Base-by-base conservation (phyloP, 192 early-diverging fungal genomes). In the Dispira simplex region DNA sequence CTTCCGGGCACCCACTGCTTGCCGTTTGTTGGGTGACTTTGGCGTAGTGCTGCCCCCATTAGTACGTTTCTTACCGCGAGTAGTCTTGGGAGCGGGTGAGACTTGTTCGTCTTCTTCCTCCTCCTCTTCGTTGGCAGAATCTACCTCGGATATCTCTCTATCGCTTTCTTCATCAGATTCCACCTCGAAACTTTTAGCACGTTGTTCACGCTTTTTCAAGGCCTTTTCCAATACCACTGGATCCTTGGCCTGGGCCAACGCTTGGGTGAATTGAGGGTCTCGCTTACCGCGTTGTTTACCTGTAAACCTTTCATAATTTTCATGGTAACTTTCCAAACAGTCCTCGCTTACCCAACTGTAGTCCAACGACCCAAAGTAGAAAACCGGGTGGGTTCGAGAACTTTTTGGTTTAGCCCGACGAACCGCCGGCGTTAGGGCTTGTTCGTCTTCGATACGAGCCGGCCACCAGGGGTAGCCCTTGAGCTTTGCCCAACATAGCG, bases 391-490 rank as follows among this genome's bases (percentile, higher is more conserved):
- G 18, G 72, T 68, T 20, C 73, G 76, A 12, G 71, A 67, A 51
- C 60, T 77, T 55, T 71, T 72, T 44, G 76, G 76, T 62, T 77
- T 77, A 70, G 73, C 74, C 60, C 70, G 71, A 44, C 71, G 9
- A 3, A 77, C 76, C 53, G 74, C 76, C 11, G 54, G 59, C n/a
- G 76, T 62, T 2, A 77, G 64, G 13, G 46, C 52, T 11, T 5
- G n/a, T 64, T 74, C 76, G 12, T 65, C 46, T 47, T 77, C 73
- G 71, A 77, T 77, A 70, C 73, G 72, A 49, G 76, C 74, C 6
- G 76, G 76, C 76, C 76, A 77, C 76, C 76, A 77, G 21, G 76
- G 76, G 28, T 77, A 77, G 16, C 76, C 76, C 57, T 77, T 74
- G 46, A 77, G 70, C 62, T 77, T 77, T 54, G 73, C 76, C 76